Conservation (phyloP, 2,329 filamentous ascomycete genomes). For the Penicillium sp. region DNA sequence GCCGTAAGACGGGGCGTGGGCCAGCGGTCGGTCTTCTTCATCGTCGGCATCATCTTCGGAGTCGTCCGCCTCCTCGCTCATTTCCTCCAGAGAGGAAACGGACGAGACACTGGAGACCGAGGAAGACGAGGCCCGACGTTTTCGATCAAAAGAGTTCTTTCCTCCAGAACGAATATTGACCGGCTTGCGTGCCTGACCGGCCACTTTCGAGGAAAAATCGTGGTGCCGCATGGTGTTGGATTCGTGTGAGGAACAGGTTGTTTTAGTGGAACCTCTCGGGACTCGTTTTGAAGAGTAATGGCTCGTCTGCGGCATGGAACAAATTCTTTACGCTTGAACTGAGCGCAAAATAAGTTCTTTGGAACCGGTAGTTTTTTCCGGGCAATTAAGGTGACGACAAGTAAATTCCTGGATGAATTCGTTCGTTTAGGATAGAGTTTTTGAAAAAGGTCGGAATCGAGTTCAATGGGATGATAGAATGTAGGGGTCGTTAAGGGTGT, state of each 20-base stretch:
- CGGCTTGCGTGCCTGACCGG: slow-evolving; percentile 23
- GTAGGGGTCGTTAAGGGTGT: slow-evolving; percentile 8
- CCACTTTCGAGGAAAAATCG: slow-evolving; percentile 19
- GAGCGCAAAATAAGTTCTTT: too few relatives aligned
- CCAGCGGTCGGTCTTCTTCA: slow-evolving; percentile 40
- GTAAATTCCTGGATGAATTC: neutral
- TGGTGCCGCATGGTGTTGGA: slow-evolving; percentile 20
- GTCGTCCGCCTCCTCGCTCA: slow-evolving; percentile 35
- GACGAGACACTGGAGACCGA: slow-evolving; percentile 38
- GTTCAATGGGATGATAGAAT: neutral
- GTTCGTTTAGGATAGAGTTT: neutral
- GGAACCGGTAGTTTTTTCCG: too few relatives aligned
- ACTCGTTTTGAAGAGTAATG: slow-evolving; percentile 26
- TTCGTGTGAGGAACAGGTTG: slow-evolving; percentile 16
- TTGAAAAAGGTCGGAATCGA: neutral
- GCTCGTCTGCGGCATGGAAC: slow-evolving; percentile 25
- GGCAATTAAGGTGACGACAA: too few relatives aligned
- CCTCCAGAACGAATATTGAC: slow-evolving; percentile 23
- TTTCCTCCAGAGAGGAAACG: slow-evolving; percentile 32
- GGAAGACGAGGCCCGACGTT: slow-evolving; percentile 33
- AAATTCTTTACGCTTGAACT: too few relatives aligned
- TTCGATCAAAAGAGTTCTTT: slow-evolving; percentile 24
- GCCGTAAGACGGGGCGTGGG: slow-evolving; percentile 41
- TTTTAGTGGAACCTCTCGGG: slow-evolving; percentile 24
- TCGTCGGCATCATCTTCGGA: slow-evolving; percentile 41